phyloP scores from a whole-genome alignment of 2,329 filamentous ascomycete genomes.

The Dactylellina parvicollis region DNA sequence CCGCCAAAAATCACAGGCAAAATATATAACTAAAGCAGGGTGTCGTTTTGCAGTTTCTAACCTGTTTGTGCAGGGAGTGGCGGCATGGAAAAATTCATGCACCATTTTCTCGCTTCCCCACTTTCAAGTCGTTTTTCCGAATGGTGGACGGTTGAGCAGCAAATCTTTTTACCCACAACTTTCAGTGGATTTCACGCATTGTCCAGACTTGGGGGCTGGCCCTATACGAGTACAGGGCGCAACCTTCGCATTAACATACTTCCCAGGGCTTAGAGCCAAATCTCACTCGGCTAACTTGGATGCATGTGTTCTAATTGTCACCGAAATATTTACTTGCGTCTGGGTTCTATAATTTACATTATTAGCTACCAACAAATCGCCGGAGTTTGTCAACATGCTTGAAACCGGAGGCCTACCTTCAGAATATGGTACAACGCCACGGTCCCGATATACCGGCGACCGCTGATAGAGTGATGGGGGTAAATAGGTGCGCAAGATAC shows the following conservation, averaged over 20 bases:
- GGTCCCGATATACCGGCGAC: constrained; percentile 41
- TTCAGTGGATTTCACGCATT: constrained; percentile 33
- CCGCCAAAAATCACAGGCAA: constrained; percentile 41
- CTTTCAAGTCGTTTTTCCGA: constrained; percentile 43
- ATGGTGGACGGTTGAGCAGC: constrained; percentile 11
- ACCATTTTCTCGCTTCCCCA: constrained; percentile 53
- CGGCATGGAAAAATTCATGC: constrained; percentile 48
- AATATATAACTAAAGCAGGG: constrained; percentile 1
- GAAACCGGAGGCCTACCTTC: constrained; percentile 25
- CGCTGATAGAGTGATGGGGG: constrained; percentile 33
- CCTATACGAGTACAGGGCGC: constrained; percentile 9
- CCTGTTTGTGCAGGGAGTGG: constrained; percentile 36
- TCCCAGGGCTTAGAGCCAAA: constrained; percentile 19
- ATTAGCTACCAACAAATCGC: constrained; percentile 16
- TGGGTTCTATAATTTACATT: constrained; percentile 20
- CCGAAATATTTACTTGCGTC: constrained; percentile 8
- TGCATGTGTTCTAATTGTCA: constrained; percentile 19
- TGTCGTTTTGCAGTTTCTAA: constrained; percentile 31
- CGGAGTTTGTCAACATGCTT: neutral
- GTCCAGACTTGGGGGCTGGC: constrained; percentile 9
- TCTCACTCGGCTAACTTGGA: constrained; percentile 16
- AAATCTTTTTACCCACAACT: constrained; percentile 10
- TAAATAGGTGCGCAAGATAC: neutral
- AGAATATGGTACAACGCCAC: constrained; percentile 44
- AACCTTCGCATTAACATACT: constrained; percentile 43